phyloP scores from a whole-genome alignment of 176 grass and related monocot species.

The Cenchrus fungigraminus region DNA sequence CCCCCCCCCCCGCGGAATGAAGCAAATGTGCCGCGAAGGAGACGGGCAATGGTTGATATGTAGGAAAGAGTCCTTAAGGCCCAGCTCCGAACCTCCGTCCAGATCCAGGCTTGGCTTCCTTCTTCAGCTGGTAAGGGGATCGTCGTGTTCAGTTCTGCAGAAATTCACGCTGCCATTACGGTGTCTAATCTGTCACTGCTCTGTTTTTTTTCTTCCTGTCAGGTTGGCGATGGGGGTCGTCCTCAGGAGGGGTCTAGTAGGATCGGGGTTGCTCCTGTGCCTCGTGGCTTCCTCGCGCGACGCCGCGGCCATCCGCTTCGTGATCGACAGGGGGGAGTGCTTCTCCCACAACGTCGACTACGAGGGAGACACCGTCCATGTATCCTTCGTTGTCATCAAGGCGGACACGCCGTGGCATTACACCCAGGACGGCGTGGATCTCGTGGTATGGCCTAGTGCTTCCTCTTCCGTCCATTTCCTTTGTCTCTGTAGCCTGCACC shows the following conservation, averaged over 20 bases:
- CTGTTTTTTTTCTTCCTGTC: constrained; percentile 8
- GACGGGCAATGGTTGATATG: background rate
- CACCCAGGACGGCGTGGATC: constrained; percentile 79
- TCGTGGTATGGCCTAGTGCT: constrained; percentile 63
- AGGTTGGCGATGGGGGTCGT: constrained; percentile 48
- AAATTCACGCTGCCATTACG: background rate
- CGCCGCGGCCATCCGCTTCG: constrained; percentile 72
- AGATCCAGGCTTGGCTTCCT: constrained; percentile 20
- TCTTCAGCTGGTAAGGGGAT: background rate
- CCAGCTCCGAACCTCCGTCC: constrained; percentile 10
- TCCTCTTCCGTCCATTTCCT: background rate
- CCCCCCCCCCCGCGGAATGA: too few relatives aligned
- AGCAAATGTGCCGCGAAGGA: background rate
- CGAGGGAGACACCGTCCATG: constrained; percentile 81
- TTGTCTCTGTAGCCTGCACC: background rate
- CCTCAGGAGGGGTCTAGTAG: constrained; percentile 24
- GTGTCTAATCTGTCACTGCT: background rate
- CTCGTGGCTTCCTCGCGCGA: constrained; percentile 31
- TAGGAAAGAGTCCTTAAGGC: constrained; percentile 5
- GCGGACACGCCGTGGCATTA: constrained; percentile 92
- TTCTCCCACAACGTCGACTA: constrained; percentile 88
- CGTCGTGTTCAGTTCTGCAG: background rate
- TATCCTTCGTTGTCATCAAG: constrained; percentile 94
- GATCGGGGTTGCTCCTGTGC: constrained; percentile 39
- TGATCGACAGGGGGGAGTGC: constrained; percentile 94